These are phyloP conservation scores for Debaryomyces singareniensis DNA, from an alignment of 1,139 yeast genomes.

Conservation along the genomic window DNA sequence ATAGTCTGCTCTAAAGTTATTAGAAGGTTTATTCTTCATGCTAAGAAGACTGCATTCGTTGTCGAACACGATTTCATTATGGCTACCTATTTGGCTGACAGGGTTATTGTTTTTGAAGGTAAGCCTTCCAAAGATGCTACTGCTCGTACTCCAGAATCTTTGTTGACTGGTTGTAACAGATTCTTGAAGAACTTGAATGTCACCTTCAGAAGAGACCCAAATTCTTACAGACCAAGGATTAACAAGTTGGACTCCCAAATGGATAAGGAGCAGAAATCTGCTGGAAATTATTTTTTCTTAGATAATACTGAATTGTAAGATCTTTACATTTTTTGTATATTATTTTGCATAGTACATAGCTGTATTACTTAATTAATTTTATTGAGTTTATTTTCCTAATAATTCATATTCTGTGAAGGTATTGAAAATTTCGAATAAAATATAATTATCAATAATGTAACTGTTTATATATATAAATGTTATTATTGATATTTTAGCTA, in stretches of 20 bases:
- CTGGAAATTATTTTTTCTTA: constrained; percentile 93
- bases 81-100: constrained; percentile 98
- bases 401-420: too few species aligned
- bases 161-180: constrained; percentile 93
- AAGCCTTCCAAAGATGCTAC: constrained; percentile 74
- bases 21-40: constrained; percentile 90
- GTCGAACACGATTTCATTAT: constrained; percentile 99
- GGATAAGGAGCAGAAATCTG: constrained; percentile 92
- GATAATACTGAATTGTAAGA: constrained; percentile 44
- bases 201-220: constrained; percentile 98
- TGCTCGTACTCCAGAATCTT: constrained; percentile 85
- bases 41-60: constrained; percentile 94
- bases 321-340: constrained; percentile 3
- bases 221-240: constrained; percentile 95
- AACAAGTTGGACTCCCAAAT: constrained; percentile 95
- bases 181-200: constrained; percentile 96
- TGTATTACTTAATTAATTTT: not conserved
- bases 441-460: too few species aligned
- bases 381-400: not conserved
- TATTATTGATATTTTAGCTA: too few species aligned
- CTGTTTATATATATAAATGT: too few species aligned
- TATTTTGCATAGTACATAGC: constrained; percentile 2
- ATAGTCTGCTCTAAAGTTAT: constrained; percentile 97
- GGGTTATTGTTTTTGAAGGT: constrained; percentile 98
- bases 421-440: too few species aligned